These are phyloP conservation scores for Haberlea rhodopensis DNA, from an alignment of 257 asterid genomes.

Conservation along the genomic window DNA sequence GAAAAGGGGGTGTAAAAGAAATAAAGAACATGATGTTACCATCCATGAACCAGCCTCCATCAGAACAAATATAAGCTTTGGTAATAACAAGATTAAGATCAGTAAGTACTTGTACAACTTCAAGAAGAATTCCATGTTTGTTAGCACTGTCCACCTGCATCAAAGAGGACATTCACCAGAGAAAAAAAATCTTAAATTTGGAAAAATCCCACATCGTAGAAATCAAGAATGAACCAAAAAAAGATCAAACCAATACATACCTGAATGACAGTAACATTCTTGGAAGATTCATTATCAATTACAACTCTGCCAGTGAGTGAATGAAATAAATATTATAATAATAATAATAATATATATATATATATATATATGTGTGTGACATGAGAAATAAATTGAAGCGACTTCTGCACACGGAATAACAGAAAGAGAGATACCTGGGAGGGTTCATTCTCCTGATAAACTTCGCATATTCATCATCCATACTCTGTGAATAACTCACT, in stretches of 20 bases:
- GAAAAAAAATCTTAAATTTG: constrained; percentile 4
- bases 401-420: not conserved
- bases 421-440: constrained; percentile 33
- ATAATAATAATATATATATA: not conserved
- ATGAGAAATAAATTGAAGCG: not conserved
- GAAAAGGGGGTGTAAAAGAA: not conserved
- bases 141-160: constrained; percentile 59
- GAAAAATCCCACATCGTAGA: constrained; percentile 1
- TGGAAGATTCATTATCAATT: constrained; percentile 52
- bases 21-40: not conserved
- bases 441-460: constrained; percentile 59
- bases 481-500: not conserved
- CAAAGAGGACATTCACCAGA: not conserved
- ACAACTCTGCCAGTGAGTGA: constrained; percentile 42
- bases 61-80: constrained; percentile 51
- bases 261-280: constrained; percentile 30
- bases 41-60: constrained; percentile 29
- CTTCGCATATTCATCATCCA: constrained; percentile 29
- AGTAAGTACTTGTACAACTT: constrained; percentile 54
- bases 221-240: constrained; percentile 13
- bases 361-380: not conserved
- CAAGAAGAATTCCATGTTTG: constrained; percentile 52
- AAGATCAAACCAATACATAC: constrained; percentile 13
- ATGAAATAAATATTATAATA: not conserved
- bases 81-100: constrained; percentile 49